phyloP scores from a whole-genome alignment of 2,329 filamentous ascomycete genomes.

The Arthrinium phaeospermum region DNA sequence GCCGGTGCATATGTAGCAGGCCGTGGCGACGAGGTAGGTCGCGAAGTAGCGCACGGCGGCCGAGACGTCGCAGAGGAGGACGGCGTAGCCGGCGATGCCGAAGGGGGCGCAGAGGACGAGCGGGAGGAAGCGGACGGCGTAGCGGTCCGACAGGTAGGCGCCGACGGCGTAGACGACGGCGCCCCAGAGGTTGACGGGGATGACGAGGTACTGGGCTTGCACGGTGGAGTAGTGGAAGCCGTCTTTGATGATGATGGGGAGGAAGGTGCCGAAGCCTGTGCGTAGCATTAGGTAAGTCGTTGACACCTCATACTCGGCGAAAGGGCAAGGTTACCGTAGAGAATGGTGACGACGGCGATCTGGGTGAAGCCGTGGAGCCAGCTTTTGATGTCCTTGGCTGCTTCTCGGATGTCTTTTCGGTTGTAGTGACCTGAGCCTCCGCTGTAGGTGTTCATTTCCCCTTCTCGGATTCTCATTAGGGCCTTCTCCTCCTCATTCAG shows the following conservation, averaged over 20 bases:
- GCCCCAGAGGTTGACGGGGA: constrained; percentile 48
- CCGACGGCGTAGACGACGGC: constrained; percentile 46
- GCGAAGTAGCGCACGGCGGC: constrained; percentile 33
- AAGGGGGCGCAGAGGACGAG: constrained; percentile 39
- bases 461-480: constrained; percentile 24
- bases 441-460: constrained; percentile 21
- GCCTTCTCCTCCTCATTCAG: constrained; percentile 26
- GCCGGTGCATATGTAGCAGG: constrained; percentile 34
- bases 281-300: too few species aligned
- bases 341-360: constrained; percentile 33
- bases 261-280: constrained; percentile 47
- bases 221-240: constrained; percentile 45
- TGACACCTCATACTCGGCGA: too few species aligned
- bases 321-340: too few species aligned
- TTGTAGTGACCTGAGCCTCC: constrained; percentile 24
- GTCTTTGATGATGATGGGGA: constrained; percentile 48
- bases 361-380: constrained; percentile 21
- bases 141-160: constrained; percentile 44
- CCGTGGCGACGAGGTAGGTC: constrained; percentile 35
- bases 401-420: constrained; percentile 25
- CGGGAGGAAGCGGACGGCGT: constrained; percentile 43
- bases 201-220: constrained; percentile 46
- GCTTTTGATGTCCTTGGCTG: constrained; percentile 26
- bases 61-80: constrained; percentile 32
- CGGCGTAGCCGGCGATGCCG: constrained; percentile 34